phyloP scores from a whole-genome alignment of 768 basidiomycete genomes.

The Boletus subparvulus region DNA sequence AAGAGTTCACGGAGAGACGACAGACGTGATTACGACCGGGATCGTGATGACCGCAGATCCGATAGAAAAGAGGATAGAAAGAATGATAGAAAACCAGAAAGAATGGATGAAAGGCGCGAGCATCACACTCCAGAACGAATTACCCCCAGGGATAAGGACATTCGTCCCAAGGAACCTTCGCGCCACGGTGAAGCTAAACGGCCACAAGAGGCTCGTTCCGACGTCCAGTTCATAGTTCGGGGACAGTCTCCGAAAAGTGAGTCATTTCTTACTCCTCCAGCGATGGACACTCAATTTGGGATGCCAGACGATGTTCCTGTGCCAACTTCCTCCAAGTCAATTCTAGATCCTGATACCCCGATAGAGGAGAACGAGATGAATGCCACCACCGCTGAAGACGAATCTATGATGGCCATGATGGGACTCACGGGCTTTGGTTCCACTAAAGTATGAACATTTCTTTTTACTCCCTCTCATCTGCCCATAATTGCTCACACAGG shows the following conservation, averaged over 20 bases:
- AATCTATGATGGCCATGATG: conserved; percentile 88
- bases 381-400: conserved; percentile 64
- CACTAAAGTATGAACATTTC: conserved; percentile 64
- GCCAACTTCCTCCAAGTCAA: conserved; percentile 26
- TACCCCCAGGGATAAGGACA: conserved; percentile 28
- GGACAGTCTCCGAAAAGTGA: conserved; percentile 14
- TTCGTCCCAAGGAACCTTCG: conserved; percentile 22
- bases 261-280: neutral
- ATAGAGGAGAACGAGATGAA: conserved; percentile 53
- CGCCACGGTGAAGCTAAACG: conserved; percentile 26
- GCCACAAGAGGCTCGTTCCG: conserved; percentile 17
- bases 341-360: conserved; percentile 43
- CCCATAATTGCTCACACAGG: conserved; percentile 42
- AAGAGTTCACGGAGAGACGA: conserved; percentile 34
- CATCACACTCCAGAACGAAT: conserved; percentile 40
- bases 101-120: conserved; percentile 42
- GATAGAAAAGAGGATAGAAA: conserved; percentile 36
- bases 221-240: conserved; percentile 11
- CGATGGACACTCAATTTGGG: neutral
- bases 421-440: conserved; percentile 84
- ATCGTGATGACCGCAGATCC: conserved; percentile 31
- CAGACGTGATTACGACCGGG: conserved; percentile 31
- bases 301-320: conserved; percentile 9
- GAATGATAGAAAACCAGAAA: conserved; percentile 31
- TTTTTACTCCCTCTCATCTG: neutral